Base-by-base conservation (phyloP, 352 stramenopile genomes). In the Elongisporangium anandrum region DNA sequence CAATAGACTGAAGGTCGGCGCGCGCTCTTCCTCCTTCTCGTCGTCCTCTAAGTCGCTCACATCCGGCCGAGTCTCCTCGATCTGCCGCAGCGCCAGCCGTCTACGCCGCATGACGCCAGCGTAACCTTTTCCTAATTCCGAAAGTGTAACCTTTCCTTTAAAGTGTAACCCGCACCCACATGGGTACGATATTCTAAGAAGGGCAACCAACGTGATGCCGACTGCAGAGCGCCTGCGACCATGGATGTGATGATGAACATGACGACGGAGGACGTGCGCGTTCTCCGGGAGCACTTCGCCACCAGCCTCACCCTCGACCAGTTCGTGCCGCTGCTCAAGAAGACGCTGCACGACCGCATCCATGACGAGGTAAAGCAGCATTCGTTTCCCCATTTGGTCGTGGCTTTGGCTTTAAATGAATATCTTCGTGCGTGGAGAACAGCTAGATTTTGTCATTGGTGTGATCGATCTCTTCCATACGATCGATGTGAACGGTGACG, bases 231-330 rank as follows among this genome's bases (percentile, higher is more conserved):
- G 26, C 7, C 6, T 38, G 12, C 26, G 12, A 62, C 64, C 34
- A 92, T 92, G 83, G 80, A 92, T 62, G 80, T 92, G 29, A 92
- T 92, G 83, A 92, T 92, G 83, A 87, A 85, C 70, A 85, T 92
- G 78, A 88, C 75, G 57, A 92, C 83, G 24, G 80, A 82, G 55
- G 80, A 92, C 62, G 79, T 92, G 50, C 78, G 77, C 12, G 70
- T 69, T 2, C 67, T 92, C 16, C 77, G 81, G 9, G 59, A 63
- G 2, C 69, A 87, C 56, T 92, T 92, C 67, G 67, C 63, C 0
- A 59, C 57, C 8, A 77, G 63, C 52, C 65, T 92, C 34, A 70
- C 49, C 22, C 61, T 92, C 19, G 81, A 88, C 45, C 69, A 84
- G 54, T 92, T 95, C 59, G 79, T 92, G 24, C 65, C 61, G 17